Percentiles rank a stretch among this genome's conserved stretches.
These are phyloP conservation scores for Naegleria lovaniensis DNA, from an alignment of 208 protist species.

Conservation along the genomic window DNA sequence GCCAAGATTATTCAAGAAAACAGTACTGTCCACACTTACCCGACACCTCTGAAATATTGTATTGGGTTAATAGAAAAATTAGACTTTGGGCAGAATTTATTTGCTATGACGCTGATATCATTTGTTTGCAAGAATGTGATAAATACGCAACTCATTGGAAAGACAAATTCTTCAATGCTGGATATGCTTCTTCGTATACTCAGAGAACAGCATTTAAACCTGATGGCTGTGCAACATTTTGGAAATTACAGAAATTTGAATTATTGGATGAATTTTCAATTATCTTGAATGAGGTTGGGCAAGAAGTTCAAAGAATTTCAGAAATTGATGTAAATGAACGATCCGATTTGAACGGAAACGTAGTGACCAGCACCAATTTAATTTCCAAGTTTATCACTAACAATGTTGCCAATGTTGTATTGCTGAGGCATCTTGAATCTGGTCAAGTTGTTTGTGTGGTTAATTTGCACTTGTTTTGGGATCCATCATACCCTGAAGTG, in stretches of 20 bases:
- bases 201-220: background rate
- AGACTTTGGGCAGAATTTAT: background rate
- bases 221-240: constrained; percentile 25
- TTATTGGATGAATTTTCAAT: background rate
- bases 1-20: constrained; percentile 5
- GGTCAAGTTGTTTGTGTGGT: background rate
- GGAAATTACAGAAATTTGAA: background rate
- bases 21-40: background rate
- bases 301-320: too few species aligned
- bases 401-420: background rate
- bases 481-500: background rate
- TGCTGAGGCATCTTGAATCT: background rate
- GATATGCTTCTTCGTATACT: background rate
- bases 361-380: background rate
- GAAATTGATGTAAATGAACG: background rate
- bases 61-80: background rate
- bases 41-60: background rate
- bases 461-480: constrained; percentile 21
- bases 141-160: background rate
- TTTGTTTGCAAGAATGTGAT: constrained; percentile 13
- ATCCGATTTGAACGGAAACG: background rate
- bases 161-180: background rate
- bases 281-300: background rate
- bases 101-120: background rate
- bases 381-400: background rate